Percentiles rank a stretch among this genome's conserved stretches.
Conservation (phyloP, 345 rosid species). For the Populus tremula region DNA sequence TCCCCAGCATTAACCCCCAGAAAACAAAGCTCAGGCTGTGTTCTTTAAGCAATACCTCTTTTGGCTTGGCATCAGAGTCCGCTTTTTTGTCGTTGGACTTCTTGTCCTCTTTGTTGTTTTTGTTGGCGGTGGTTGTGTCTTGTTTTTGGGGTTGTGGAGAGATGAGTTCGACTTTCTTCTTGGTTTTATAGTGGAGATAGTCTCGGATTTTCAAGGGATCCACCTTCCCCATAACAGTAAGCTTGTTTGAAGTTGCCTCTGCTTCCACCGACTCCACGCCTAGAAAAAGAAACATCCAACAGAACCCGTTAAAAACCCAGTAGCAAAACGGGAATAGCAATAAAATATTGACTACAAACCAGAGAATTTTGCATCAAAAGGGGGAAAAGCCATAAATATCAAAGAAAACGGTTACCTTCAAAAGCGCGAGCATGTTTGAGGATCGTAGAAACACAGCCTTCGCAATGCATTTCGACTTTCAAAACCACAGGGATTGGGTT, state of each 20-base stretch:
- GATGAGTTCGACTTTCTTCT: constrained; percentile 65
- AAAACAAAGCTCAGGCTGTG: neutral
- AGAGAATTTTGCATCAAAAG: no score
- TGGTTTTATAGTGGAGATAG: constrained; percentile 41
- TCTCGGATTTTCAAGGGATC: constrained; percentile 57
- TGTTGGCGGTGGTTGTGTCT: constrained; percentile 18
- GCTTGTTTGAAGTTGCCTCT: constrained; percentile 47
- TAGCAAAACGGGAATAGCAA: neutral
- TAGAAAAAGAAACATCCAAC: constrained; percentile 1
- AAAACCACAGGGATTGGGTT: constrained; percentile 43
- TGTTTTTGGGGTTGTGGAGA: constrained; percentile 79
- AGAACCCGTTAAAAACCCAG: neutral
- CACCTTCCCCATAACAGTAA: constrained; percentile 72
- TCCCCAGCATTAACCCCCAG: neutral
- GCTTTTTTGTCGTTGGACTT: constrained; percentile 13
- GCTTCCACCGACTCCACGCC: constrained; percentile 69
- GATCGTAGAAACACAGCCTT: constrained; percentile 70
- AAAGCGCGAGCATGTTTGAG: constrained; percentile 36
- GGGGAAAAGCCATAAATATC: no score
- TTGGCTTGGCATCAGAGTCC: constrained; percentile 41
- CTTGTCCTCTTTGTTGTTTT: constrained; percentile 13
- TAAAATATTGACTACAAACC: no score
- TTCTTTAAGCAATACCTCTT: constrained; percentile 37
- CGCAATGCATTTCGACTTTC: constrained; percentile 79
- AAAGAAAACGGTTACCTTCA: constrained; percentile 39